phyloP scores from a whole-genome alignment of 208 protist species.

The Novymonas esmeraldas region DNA sequence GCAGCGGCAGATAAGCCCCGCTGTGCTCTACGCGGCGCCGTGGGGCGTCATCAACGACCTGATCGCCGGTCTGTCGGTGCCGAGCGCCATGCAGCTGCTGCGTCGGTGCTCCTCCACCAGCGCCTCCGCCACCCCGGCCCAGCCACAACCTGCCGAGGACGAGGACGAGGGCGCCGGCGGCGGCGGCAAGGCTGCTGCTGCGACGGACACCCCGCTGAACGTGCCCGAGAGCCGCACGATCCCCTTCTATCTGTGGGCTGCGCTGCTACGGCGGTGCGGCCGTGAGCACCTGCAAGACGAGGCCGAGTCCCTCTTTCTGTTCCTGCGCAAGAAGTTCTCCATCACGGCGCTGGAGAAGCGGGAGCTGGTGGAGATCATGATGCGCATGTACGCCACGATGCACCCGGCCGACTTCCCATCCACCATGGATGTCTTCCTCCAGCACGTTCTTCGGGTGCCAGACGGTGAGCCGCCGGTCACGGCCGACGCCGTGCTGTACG shows the following conservation, averaged over 20 bases:
- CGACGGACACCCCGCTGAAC: constrained; percentile 29
- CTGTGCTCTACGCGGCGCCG: constrained; percentile 39
- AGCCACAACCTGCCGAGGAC: no score
- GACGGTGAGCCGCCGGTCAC: constrained; percentile 45
- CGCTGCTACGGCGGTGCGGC: constrained; percentile 79
- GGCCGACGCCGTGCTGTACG: constrained; percentile 60
- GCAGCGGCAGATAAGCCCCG: constrained; percentile 50
- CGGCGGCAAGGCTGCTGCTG: neutral
- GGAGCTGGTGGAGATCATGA: constrained; percentile 88
- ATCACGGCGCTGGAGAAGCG: constrained; percentile 56
- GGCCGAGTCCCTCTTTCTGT: constrained; percentile 74
- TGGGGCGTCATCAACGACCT: constrained; percentile 87
- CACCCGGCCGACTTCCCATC: constrained; percentile 70
- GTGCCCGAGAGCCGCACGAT: constrained; percentile 25
- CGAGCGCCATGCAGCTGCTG: constrained; percentile 81
- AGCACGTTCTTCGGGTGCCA: constrained; percentile 70
- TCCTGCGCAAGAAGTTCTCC: constrained; percentile 69
- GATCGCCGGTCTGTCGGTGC: constrained; percentile 68
- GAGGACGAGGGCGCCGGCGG: neutral
- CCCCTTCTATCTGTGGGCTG: constrained; percentile 84
- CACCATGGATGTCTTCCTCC: constrained; percentile 59
- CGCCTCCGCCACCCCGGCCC: neutral
- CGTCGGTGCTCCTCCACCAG: constrained; percentile 15
- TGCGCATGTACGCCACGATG: constrained; percentile 87
- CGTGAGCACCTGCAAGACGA: constrained; percentile 77